Evolutionary conservation across 2,329 filamentous ascomycete species (phyloP).

Genomic region (Juglanconis sp.): DNA sequence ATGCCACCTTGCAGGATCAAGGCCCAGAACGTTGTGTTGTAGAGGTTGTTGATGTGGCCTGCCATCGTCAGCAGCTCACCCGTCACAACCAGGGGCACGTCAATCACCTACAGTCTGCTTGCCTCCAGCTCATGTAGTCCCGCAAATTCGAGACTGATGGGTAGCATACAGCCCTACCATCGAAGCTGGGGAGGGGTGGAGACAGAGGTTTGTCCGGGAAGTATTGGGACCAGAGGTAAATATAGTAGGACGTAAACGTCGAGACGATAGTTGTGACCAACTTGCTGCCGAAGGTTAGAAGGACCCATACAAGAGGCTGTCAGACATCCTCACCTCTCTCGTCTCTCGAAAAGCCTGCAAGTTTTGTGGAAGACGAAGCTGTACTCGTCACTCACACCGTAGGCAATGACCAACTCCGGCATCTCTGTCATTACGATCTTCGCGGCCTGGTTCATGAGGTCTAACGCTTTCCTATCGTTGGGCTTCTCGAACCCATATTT

Average conservation of each 20-base stretch:
- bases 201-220: slow-evolving; percentile 71
- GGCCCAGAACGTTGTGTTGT: slow-evolving; percentile 95
- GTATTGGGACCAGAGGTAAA: slow-evolving; percentile 72
- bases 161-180: slow-evolving; percentile 87
- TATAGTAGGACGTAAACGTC: slow-evolving; percentile 89
- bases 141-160: slow-evolving; percentile 77
- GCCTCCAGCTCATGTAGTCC: slow-evolving; percentile 96
- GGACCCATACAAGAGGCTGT: too few relatives aligned
- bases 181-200: slow-evolving; percentile 80
- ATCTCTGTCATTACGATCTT: slow-evolving; percentile 77
- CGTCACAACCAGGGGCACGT: background rate
- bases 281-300: slow-evolving; percentile 57
- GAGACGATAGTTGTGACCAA: slow-evolving; percentile 87
- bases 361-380: slow-evolving; percentile 88
- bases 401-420: slow-evolving; percentile 81
- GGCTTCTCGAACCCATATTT: slow-evolving; percentile 88
- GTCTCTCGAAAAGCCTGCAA: slow-evolving; percentile 78
- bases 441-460: slow-evolving; percentile 95
- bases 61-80: slow-evolving; percentile 9
- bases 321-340: slow-evolving; percentile 59
- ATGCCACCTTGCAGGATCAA: slow-evolving; percentile 76
- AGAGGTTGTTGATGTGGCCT: slow-evolving; percentile 98
- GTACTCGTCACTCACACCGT: slow-evolving; percentile 93
- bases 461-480: slow-evolving; percentile 80
- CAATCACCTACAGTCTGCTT: slow-evolving; percentile 76